Conservation (phyloP, 1,139 yeast species). For the Kodamaea alishanica region DNA sequence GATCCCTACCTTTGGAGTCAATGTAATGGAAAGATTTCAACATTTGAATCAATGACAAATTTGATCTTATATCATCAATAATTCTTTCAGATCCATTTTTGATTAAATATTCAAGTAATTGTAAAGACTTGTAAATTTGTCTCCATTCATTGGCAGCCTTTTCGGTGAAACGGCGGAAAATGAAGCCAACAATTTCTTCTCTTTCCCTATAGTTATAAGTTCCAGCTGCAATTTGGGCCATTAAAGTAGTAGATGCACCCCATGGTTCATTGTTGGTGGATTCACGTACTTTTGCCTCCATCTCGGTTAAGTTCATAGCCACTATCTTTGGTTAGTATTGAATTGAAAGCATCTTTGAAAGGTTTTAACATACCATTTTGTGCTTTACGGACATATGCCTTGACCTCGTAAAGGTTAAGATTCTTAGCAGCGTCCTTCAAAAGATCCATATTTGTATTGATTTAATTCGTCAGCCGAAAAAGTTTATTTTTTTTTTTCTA, state of each 20-base stretch:
- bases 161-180: slow-evolving; percentile 82
- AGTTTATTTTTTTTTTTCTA: no score
- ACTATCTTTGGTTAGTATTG: slow-evolving; percentile 30
- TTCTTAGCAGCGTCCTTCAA: slow-evolving; percentile 74
- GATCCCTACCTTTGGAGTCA: slow-evolving; percentile 92
- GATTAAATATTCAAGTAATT: slow-evolving; percentile 82
- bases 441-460: slow-evolving; percentile 48
- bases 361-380: slow-evolving; percentile 63
- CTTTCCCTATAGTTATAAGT: slow-evolving; percentile 84
- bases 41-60: slow-evolving; percentile 79
- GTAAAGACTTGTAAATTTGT: slow-evolving; percentile 91
- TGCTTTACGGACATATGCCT: slow-evolving; percentile 95
- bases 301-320: slow-evolving; percentile 89
- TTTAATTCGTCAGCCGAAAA: slow-evolving; percentile 2
- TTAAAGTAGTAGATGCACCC: slow-evolving; percentile 93
- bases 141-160: slow-evolving; percentile 98
- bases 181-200: slow-evolving; percentile 69
- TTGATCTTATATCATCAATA: slow-evolving; percentile 90
- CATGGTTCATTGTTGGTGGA: slow-evolving; percentile 99
- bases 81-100: slow-evolving; percentile 93
- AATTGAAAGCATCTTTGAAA: neutral
- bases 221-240: slow-evolving; percentile 94
- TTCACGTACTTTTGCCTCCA: slow-evolving; percentile 94
- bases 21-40: slow-evolving; percentile 90
- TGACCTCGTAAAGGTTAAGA: slow-evolving; percentile 87